phyloP scores from a whole-genome alignment of 2,329 filamentous ascomycete species.

The Fusarium oxysporum region DNA sequence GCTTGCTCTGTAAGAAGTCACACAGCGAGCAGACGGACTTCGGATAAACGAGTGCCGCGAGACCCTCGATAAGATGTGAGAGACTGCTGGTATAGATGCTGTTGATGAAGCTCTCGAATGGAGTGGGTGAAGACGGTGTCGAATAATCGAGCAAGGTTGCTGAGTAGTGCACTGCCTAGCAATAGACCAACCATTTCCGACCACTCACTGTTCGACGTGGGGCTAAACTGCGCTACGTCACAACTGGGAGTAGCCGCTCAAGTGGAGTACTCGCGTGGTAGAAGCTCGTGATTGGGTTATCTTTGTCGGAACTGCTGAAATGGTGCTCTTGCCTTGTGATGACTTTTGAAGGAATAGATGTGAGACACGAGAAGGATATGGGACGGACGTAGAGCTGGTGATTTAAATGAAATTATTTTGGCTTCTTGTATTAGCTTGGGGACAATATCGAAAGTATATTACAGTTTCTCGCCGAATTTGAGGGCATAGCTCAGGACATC shows the following conservation, averaged over 20 bases:
- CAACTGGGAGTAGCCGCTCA: background rate
- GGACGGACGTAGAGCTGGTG: background rate
- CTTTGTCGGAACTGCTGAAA: background rate
- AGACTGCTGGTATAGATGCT: slow-evolving; percentile 9
- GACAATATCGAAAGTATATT: background rate
- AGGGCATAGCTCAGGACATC: too few relatives aligned
- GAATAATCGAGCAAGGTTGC: slow-evolving; percentile 9
- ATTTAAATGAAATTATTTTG: too few relatives aligned
- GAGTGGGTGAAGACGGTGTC: slow-evolving; percentile 15
- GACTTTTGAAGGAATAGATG: background rate
- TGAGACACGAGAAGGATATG: background rate
- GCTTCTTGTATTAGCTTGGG: too few relatives aligned
- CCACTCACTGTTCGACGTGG: background rate
- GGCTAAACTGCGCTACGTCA: slow-evolving; percentile 8
- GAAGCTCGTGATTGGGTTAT: slow-evolving; percentile 1
- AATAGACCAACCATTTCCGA: slow-evolving; percentile 1
- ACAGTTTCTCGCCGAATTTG: background rate
- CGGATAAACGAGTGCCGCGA: slow-evolving; percentile 21
- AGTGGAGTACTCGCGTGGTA: background rate
- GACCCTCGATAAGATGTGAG: background rate
- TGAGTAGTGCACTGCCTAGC: background rate
- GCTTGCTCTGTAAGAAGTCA: background rate
- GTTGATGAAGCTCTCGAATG: background rate
- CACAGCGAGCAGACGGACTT: background rate
- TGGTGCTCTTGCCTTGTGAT: background rate